Conservation (phyloP, 192 early-diverging fungal species). For the Spizellomyces sp. region DNA sequence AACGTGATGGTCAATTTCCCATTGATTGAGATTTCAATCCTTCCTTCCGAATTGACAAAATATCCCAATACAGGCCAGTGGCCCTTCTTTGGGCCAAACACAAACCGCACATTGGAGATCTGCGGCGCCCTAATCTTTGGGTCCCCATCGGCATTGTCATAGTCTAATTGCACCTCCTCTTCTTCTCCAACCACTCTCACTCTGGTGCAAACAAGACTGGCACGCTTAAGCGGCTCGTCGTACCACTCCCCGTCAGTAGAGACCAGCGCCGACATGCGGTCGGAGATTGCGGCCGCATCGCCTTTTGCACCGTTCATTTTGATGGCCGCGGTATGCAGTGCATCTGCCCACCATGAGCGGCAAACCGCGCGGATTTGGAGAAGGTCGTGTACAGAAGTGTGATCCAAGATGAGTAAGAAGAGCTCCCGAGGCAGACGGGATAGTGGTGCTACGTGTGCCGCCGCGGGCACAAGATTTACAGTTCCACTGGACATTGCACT, state of each 20-base stretch:
- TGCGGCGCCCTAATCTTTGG: too few species aligned
- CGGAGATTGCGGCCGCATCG: not conserved
- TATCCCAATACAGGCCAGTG: slow-evolving; percentile 14
- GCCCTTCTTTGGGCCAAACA: slow-evolving; percentile 2
- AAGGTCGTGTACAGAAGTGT: not conserved
- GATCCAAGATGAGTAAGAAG: not conserved
- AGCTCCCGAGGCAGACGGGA: not conserved
- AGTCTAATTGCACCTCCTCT: not conserved
- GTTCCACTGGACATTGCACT: too few species aligned
- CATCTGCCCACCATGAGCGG: not conserved
- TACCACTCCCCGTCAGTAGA: slow-evolving; percentile 5
- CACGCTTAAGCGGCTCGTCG: not conserved
- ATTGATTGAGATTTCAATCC: slow-evolving; percentile 3
- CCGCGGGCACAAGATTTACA: too few species aligned
- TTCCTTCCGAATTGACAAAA: slow-evolving; percentile 19
- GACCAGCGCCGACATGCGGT: not conserved
- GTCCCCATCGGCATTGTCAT: not conserved
- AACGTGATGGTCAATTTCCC: not conserved
- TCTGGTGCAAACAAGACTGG: not conserved
- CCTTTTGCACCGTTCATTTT: not conserved
- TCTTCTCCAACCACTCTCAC: not conserved
- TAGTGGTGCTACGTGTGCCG: not conserved
- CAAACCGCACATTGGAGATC: not conserved
- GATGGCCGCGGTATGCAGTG: not conserved
- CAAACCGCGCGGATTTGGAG: slow-evolving; percentile 1